Conservation (phyloP, 495 filamentous ascomycete species). For the Aspergillus carlsbadensis region DNA sequence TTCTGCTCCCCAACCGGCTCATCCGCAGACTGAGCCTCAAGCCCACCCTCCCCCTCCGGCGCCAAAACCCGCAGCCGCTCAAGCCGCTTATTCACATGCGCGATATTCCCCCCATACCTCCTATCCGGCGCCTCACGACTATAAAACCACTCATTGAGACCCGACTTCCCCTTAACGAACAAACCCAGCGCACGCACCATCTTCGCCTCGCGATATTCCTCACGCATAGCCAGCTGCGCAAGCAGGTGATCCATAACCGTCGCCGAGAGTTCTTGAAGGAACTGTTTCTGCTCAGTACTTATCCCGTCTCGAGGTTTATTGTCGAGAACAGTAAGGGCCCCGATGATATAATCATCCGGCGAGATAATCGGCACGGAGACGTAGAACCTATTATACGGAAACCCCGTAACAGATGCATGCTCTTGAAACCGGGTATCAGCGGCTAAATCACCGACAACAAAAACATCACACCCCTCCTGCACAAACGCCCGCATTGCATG, state of each 20-base stretch:
- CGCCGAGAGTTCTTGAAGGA: slow-evolving; percentile 41
- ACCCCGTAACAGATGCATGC: slow-evolving; percentile 28
- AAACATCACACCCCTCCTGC: slow-evolving; percentile 32
- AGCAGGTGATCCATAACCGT: slow-evolving; percentile 59
- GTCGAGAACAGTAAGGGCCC: slow-evolving; percentile 60
- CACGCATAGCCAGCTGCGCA: slow-evolving; percentile 44
- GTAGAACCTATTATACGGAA: slow-evolving; percentile 33
- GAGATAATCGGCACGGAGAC: slow-evolving; percentile 49
- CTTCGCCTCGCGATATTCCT: slow-evolving; percentile 49
- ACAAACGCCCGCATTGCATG: slow-evolving; percentile 34
- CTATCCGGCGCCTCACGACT: not conserved
- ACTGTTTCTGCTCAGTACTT: slow-evolving; percentile 14
- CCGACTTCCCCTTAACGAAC: slow-evolving; percentile 55
- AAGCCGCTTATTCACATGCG: slow-evolving; percentile 3
- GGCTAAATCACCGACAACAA: slow-evolving; percentile 28
- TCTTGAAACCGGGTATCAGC: slow-evolving; percentile 29
- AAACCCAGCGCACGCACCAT: slow-evolving; percentile 55
- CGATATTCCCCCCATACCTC: slow-evolving; percentile 2
- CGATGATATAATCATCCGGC: slow-evolving; percentile 60
- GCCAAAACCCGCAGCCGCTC: not conserved
- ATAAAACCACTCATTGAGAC: slow-evolving; percentile 22
- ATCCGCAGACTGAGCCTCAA: too few relatives aligned
- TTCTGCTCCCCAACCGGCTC: too few relatives aligned
- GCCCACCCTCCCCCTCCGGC: too few relatives aligned
- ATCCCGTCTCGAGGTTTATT: slow-evolving; percentile 24